These are phyloP conservation scores for Aspergillus diversus DNA, from an alignment of 495 filamentous ascomycete species.

Conservation along the genomic window DNA sequence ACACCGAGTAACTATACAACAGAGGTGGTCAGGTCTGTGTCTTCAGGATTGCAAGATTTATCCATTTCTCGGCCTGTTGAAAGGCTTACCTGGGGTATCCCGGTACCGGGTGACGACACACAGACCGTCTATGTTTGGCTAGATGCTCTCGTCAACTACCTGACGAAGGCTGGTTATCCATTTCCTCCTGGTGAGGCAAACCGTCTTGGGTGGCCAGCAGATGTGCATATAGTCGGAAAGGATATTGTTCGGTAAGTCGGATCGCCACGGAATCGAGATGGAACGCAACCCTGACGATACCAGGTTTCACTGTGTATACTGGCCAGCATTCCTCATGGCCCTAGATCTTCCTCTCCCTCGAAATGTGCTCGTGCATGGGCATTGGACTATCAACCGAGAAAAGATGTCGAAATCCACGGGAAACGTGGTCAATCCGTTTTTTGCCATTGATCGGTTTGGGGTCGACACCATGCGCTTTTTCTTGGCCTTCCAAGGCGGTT, in stretches of 20 bases:
- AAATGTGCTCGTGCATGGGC: constrained; percentile 82
- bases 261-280: neutral
- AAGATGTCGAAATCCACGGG: constrained; percentile 98
- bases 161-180: constrained; percentile 86
- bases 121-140: constrained; percentile 99
- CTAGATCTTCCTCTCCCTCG: constrained; percentile 82
- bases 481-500: constrained; percentile 74
- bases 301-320: constrained; percentile 94
- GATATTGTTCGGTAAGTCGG: constrained; percentile 75
- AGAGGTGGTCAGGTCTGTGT: constrained; percentile 69
- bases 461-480: constrained; percentile 88
- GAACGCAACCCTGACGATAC: neutral
- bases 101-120: constrained; percentile 76
- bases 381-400: constrained; percentile 86
- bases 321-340: constrained; percentile 94
- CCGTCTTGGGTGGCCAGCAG: constrained; percentile 79
- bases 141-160: constrained; percentile 92
- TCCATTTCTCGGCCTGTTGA: constrained; percentile 83
- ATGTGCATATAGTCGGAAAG: constrained; percentile 92
- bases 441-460: constrained; percentile 86
- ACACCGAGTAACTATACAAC: constrained; percentile 66
- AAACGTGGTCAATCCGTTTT: constrained; percentile 94
- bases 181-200: constrained; percentile 67
- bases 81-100: constrained; percentile 86
- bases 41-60: constrained; percentile 76